Evolutionary conservation across 495 filamentous ascomycete genomes (phyloP).

Genomic region (Hypoxylon lienhwacheense): DNA sequence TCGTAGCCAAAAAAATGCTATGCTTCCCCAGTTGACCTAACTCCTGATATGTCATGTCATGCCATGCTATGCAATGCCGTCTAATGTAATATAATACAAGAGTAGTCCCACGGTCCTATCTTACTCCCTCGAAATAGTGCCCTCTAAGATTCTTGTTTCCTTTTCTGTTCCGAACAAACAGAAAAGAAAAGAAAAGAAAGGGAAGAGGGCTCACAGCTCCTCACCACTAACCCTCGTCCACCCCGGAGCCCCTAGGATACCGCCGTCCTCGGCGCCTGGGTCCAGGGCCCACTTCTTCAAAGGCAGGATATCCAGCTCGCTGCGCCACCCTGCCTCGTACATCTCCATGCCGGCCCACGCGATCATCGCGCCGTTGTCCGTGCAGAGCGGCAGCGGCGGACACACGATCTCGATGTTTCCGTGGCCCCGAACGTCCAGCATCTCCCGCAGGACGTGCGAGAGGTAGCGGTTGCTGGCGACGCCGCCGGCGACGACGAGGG

Average conservation of each 20-base stretch:
- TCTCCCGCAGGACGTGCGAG: constrained; percentile 62
- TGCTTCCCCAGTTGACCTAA: constrained; percentile 4
- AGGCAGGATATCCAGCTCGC: constrained; percentile 59
- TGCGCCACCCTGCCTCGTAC: constrained; percentile 76
- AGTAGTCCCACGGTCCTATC: constrained; percentile 3
- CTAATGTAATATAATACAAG: constrained; percentile 14
- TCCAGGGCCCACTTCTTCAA: constrained; percentile 81
- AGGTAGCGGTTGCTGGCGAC: constrained; percentile 85
- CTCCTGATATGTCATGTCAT: background rate
- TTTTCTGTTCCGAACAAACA: too few species aligned
- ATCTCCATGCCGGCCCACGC: constrained; percentile 94
- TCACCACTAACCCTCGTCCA: constrained; percentile 36
- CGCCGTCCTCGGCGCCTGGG: constrained; percentile 53
- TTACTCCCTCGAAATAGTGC: background rate
- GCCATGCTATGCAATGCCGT: background rate
- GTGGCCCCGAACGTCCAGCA: constrained; percentile 66
- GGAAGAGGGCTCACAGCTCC: constrained; percentile 4
- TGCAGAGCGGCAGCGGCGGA: constrained; percentile 77
- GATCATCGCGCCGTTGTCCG: constrained; percentile 98
- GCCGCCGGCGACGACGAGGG: constrained; percentile 83
- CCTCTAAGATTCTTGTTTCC: background rate
- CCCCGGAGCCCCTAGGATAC: constrained; percentile 50
- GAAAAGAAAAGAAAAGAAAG: too few species aligned
- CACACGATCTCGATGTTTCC: constrained; percentile 63
- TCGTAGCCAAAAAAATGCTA: constrained; percentile 6